These are phyloP conservation scores for Skeletonema tropicum DNA, from an alignment of 108 stramenopile species.

Conservation along the genomic window DNA sequence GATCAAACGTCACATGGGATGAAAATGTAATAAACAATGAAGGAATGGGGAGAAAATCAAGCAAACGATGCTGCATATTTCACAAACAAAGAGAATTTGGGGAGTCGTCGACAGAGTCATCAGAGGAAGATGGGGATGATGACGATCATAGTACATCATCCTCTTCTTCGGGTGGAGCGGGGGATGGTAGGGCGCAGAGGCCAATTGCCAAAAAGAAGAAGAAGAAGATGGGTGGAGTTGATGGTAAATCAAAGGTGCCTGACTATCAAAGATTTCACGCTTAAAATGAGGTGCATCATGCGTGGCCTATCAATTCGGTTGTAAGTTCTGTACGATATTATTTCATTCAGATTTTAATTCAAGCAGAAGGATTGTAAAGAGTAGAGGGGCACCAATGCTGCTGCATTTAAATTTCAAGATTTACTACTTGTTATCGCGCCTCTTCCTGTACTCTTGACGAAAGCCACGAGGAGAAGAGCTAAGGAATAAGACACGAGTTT, in stretches of 20 bases:
- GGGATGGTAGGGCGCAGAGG: conserved; percentile 33
- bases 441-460: too few relatives aligned
- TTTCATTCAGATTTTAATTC: too few relatives aligned
- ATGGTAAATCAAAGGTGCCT: conserved; percentile 62
- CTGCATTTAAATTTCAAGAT: too few relatives aligned
- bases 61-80: conserved; percentile 96
- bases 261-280: conserved; percentile 89
- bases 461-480: too few relatives aligned
- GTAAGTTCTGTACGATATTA: too few relatives aligned
- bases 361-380: too few relatives aligned
- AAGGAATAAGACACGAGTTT: too few relatives aligned
- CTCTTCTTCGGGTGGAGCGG: conserved; percentile 42
- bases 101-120: conserved; percentile 87
- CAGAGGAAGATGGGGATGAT: conserved; percentile 59
- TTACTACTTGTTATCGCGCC: too few relatives aligned
- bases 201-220: conserved; percentile 53
- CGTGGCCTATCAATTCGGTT: not conserved
- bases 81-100: conserved; percentile 93
- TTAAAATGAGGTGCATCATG: conserved; percentile 33
- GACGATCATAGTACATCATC: conserved; percentile 37
- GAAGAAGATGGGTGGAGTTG: conserved; percentile 43
- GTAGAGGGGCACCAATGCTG: too few relatives aligned
- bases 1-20: conserved; percentile 60
- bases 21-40: conserved; percentile 92
- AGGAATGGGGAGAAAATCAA: conserved; percentile 89